Conservation (phyloP, 805 yeast genomes). For the Wickerhamomyces subpelliculosus region DNA sequence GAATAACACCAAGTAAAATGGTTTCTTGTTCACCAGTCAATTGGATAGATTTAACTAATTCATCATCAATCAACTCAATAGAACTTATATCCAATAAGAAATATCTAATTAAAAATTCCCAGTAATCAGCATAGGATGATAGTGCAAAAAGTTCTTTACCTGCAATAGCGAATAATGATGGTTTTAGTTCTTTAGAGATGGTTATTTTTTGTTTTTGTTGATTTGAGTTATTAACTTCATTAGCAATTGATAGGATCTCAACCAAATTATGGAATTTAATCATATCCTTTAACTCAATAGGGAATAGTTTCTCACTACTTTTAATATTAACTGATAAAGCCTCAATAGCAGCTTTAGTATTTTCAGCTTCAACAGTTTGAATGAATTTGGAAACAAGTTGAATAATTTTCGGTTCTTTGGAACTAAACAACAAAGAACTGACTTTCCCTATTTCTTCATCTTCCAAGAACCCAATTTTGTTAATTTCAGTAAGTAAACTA, state of each 20-base stretch:
- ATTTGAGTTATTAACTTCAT: conserved; percentile 8
- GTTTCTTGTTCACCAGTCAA: conserved; percentile 20
- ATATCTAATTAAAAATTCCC: conserved; percentile 35
- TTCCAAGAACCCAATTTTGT: conserved; percentile 56
- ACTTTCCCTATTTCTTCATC: conserved; percentile 45
- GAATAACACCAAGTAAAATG: conserved; percentile 30
- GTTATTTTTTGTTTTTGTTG: conserved; percentile 4
- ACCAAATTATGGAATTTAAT: conserved; percentile 24
- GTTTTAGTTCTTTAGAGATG: conserved; percentile 5
- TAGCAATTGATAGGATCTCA: conserved; percentile 24
- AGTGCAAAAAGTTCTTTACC: conserved; percentile 28
- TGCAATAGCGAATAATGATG: conserved; percentile 12
- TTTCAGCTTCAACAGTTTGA: conserved; percentile 34
- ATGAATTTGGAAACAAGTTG: conserved; percentile 52
- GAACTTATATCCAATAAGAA: conserved; percentile 39
- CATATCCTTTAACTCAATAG: conserved; percentile 23
- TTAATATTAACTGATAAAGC: conserved; percentile 26
- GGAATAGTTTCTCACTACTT: conserved; percentile 10
- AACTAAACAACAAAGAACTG: conserved; percentile 34
- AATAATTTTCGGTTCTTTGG: conserved; percentile 22
- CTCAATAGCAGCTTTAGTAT: conserved; percentile 30
- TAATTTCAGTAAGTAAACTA: conserved; percentile 46
- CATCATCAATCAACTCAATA: conserved; percentile 21
- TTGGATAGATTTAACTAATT: conserved; percentile 26
- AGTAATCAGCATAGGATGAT: conserved; percentile 11